Conservation (phyloP, 1,139 yeast species). For the Yamadazyma siamensis region DNA sequence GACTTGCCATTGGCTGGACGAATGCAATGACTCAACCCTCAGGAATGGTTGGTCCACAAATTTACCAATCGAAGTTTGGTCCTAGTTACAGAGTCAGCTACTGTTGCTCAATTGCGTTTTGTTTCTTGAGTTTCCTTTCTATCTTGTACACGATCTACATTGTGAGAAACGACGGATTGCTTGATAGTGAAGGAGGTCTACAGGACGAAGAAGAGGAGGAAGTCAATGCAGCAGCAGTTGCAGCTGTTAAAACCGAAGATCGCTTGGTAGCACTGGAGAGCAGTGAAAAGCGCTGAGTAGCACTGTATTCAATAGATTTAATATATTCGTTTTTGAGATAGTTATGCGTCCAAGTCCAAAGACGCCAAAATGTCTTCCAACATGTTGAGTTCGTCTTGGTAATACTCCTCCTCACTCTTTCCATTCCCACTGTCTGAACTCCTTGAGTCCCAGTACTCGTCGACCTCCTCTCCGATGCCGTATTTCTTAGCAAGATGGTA, state of each 20-base stretch:
- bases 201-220: constrained; percentile 4
- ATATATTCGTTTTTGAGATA: too few relatives aligned
- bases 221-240: not conserved
- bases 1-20: constrained; percentile 16
- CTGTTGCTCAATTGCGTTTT: constrained; percentile 13
- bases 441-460: too few relatives aligned
- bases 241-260: not conserved
- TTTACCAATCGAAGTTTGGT: constrained; percentile 17
- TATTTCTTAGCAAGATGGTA: constrained; percentile 56
- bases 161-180: constrained; percentile 9
- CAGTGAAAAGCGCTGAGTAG: not conserved
- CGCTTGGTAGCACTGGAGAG: not conserved
- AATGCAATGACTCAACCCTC: constrained; percentile 12
- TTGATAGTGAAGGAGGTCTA: constrained; percentile 15
- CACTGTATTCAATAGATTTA: too few relatives aligned
- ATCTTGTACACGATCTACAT: constrained; percentile 13
- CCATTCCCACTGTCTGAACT: too few relatives aligned
- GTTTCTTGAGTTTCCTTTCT: constrained; percentile 8
- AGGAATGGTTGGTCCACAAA: constrained; percentile 15
- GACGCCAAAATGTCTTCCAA: constrained; percentile 44
- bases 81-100: constrained; percentile 14
- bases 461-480: constrained; percentile 29
- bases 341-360: constrained; percentile 45
- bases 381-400: constrained; percentile 37
- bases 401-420: too few relatives aligned